Evolutionary conservation across 1,139 yeast species (phyloP), one percentile per base, ranked within the genome.

Genomic region (Zhuliangozyma blackwelliae): DNA sequence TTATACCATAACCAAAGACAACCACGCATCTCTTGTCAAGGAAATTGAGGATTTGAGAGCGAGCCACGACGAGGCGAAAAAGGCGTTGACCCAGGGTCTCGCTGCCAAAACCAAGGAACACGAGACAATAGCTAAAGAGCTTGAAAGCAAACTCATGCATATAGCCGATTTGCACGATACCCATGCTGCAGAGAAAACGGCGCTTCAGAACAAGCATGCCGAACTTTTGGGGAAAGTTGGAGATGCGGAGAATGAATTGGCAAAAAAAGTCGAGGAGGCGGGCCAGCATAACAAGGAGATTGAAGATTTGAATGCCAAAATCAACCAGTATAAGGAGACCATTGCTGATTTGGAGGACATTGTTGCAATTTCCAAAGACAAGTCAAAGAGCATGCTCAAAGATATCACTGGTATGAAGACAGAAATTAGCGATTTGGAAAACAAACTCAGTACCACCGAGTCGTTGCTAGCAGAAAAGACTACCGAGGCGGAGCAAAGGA

Each of bases 291-390:
- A 33, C 12, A 29, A 29, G 7, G 32, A 34, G 12, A 32, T 37
- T 12, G 36, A 30, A 12, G 37, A 37, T 27, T 27, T 37, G 22
- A 32, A 29, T 21, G 27, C 27, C 10, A 29, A 37, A 10, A 16
- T 41, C 25, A 30, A 33, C 11, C 32, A 16, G 7, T 37, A 43
- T 12, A 33, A 28, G 20, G 13, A 12, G 5, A 38, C 40, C 25
- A 34, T 40, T 25, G 23, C 16, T 3, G 40, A 38, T 10, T 37
- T 47, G 29, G 40, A 40, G 20, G 34, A 38, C 9, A 27, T 35
- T 10, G 32, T 41, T 16, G 31, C 39, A n/a, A 36, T 27, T n/a
- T 34, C 39, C 33, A 35, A 40, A 26, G 38, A 35, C 16, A 36
- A 43, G 28, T 37, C 38, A 8, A 35, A 34, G 35, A 34, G 37